phyloP scores from a whole-genome alignment of 2,329 filamentous ascomycete species.

The Penicillium brasilianum region DNA sequence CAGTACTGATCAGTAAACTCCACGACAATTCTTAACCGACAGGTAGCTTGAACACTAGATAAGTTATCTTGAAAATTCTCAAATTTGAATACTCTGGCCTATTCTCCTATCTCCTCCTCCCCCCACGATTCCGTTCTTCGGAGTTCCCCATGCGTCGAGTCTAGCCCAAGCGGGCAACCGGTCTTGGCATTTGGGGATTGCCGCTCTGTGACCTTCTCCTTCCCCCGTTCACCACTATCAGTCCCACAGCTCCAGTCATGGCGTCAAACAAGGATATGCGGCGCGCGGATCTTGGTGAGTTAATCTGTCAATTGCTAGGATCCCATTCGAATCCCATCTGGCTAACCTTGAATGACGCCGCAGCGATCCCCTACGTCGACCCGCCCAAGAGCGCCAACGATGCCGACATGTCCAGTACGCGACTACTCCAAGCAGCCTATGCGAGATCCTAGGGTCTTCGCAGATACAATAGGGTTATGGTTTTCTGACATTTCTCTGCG shows the following conservation, averaged over 20 bases:
- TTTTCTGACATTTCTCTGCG: conserved; percentile 25
- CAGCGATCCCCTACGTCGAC: conserved; percentile 88
- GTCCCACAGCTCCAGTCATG: conserved; percentile 52
- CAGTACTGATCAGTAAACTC: neutral
- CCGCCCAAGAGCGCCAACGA: conserved; percentile 68
- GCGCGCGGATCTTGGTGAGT: conserved; percentile 72
- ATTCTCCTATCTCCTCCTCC: neutral
- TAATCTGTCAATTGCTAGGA: neutral
- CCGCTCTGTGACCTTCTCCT: conserved; percentile 16
- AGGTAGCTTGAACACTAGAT: neutral
- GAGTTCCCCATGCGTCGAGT: conserved; percentile 9
- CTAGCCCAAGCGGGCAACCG: conserved; percentile 12
- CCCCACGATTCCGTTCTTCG: conserved; percentile 2
- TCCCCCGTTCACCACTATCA: conserved; percentile 15
- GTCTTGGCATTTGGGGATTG: conserved; percentile 19
- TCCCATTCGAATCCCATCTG: neutral
- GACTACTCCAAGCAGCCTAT: conserved; percentile 44
- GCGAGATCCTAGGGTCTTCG: neutral
- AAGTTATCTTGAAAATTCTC: neutral
- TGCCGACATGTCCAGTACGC: conserved; percentile 73
- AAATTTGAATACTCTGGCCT: neutral
- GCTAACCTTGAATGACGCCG: conserved; percentile 11
- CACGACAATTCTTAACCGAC: neutral
- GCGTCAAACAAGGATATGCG: conserved; percentile 77
- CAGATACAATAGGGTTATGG: neutral